Conservation (phyloP, 1,284 basidiomycete species). For the Cryptococcus wingfieldii region DNA sequence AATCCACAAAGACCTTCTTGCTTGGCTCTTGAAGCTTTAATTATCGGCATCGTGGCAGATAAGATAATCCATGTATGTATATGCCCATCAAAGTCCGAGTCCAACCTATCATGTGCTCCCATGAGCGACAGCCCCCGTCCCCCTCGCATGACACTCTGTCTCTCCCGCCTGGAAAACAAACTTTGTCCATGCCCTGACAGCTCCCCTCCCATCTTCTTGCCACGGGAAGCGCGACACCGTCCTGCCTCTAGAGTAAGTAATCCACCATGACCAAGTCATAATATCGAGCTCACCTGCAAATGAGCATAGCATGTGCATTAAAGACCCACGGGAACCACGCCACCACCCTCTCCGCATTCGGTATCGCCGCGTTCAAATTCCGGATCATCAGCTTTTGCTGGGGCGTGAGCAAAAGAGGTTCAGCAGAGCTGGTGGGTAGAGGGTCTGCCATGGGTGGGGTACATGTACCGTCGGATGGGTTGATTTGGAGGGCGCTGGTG, state of each 20-base stretch:
- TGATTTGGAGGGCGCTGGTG: neutral
- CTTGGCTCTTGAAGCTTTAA: too few species aligned
- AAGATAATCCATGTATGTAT: too few species aligned
- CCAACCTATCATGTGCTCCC: neutral
- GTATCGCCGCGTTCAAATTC: conserved; percentile 24
- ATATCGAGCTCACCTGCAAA: conserved; percentile 25
- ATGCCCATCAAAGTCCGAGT: neutral
- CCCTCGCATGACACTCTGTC: neutral
- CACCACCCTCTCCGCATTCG: conserved; percentile 34
- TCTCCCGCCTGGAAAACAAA: conserved; percentile 16
- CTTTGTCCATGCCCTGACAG: conserved; percentile 28
- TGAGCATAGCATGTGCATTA: conserved; percentile 40
- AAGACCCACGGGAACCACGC: conserved; percentile 43
- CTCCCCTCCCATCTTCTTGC: conserved; percentile 31
- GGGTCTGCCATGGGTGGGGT: conserved; percentile 13
- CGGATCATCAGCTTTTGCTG: conserved; percentile 32
- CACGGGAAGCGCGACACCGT: conserved; percentile 25
- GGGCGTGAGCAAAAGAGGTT: conserved; percentile 23
- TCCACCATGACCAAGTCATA: neutral
- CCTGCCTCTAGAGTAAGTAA: conserved; percentile 3
- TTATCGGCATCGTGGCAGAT: too few species aligned
- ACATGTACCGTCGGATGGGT: conserved; percentile 2
- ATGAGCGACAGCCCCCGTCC: neutral
- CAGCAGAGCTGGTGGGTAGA: conserved; percentile 1
- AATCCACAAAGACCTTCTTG: too few species aligned